Evolutionary conservation across 768 basidiomycete genomes (phyloP).

Genomic region (Suillus cothurnatus): DNA sequence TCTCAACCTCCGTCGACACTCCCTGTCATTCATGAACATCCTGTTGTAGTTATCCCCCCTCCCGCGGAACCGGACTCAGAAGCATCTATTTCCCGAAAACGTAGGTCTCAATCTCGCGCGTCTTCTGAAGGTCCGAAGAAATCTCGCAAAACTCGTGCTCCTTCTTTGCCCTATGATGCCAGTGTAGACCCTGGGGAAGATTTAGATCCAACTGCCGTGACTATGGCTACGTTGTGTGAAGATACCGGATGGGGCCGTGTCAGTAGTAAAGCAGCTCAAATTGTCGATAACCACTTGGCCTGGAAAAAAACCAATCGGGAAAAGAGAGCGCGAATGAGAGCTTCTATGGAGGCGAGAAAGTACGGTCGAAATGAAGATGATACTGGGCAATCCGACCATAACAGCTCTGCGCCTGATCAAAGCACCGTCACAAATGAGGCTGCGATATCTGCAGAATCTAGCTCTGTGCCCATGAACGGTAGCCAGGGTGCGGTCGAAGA

Average conservation of each 20-base stretch:
- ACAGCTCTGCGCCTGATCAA: constrained; percentile 11
- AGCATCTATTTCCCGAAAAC: constrained; percentile 18
- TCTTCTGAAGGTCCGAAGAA: constrained; percentile 33
- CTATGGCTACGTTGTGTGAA: constrained; percentile 78
- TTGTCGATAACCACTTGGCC: constrained; percentile 66
- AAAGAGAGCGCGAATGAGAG: constrained; percentile 63
- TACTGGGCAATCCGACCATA: constrained; percentile 31
- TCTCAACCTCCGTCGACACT: not conserved
- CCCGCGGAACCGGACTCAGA: constrained; percentile 13
- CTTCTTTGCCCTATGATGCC: constrained; percentile 59
- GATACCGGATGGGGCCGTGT: constrained; percentile 81
- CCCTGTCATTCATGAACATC: not conserved
- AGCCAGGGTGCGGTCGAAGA: constrained; percentile 33
- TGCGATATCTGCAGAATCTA: constrained; percentile 19
- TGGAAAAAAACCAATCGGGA: constrained; percentile 75
- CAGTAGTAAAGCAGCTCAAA: constrained; percentile 74
- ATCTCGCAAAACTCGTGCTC: constrained; percentile 39
- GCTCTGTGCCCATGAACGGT: constrained; percentile 4
- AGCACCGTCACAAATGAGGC: constrained; percentile 8
- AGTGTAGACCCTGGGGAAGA: constrained; percentile 72
- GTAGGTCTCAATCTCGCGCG: constrained; percentile 22
- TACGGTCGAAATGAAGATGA: constrained; percentile 63
- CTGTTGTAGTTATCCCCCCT: not conserved
- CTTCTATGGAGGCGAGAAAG: constrained; percentile 71
- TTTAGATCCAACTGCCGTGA: constrained; percentile 79